Conservation (phyloP, 108 stramenopile genomes). For the Nitzschia palea region DNA sequence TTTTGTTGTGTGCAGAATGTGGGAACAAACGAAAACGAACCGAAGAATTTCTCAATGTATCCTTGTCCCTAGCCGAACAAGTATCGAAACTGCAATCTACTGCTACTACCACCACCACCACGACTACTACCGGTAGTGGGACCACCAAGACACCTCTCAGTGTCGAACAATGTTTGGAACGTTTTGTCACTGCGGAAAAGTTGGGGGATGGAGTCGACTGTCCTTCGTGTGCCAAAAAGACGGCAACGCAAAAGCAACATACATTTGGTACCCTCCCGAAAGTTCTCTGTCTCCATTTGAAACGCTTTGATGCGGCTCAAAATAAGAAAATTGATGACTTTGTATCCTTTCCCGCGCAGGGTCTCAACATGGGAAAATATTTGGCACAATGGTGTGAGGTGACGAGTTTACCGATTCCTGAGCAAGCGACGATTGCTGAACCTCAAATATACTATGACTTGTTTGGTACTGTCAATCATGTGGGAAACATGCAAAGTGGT, state of each 20-base stretch:
- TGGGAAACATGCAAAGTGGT: constrained; percentile 71
- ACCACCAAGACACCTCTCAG: constrained; percentile 25
- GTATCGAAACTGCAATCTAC: constrained; percentile 19
- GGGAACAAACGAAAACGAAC: constrained; percentile 58
- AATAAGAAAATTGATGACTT: constrained; percentile 75
- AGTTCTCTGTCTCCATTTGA: constrained; percentile 80
- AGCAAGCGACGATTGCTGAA: background rate
- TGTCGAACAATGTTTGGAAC: constrained; percentile 58
- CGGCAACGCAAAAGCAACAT: constrained; percentile 64
- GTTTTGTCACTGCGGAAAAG: constrained; percentile 61
- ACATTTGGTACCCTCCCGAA: constrained; percentile 71
- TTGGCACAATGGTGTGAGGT: constrained; percentile 78
- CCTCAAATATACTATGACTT: constrained; percentile 69
- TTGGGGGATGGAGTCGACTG: constrained; percentile 65
- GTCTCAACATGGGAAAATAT: constrained; percentile 71
- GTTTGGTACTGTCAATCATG: constrained; percentile 77
- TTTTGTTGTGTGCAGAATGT: constrained; percentile 69
- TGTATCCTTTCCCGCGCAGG: constrained; percentile 69
- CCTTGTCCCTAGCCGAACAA: constrained; percentile 64
- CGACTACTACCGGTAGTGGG: no score
- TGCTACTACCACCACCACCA: background rate
- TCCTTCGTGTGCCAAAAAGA: constrained; percentile 57
- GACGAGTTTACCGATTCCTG: background rate
- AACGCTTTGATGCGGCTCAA: constrained; percentile 71
- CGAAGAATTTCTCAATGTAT: constrained; percentile 77